Conservation (phyloP, 768 basidiomycete genomes). For the Boletales sp. region DNA sequence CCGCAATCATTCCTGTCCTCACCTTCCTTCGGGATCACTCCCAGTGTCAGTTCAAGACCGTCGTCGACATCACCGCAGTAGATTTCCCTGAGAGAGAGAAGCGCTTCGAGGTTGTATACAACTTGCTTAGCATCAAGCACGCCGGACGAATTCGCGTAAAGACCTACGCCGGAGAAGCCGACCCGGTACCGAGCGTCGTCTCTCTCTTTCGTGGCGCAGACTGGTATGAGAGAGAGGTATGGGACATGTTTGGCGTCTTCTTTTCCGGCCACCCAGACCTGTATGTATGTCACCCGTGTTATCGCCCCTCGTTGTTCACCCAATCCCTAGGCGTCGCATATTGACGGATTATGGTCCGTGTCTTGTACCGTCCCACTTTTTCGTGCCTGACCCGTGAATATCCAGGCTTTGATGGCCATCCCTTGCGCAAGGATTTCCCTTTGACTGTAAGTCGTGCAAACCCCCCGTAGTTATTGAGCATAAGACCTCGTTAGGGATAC, state of each 20-base stretch:
- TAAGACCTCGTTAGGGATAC: conserved; percentile 67
- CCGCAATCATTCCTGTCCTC: conserved; percentile 77
- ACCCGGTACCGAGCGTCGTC: conserved; percentile 80
- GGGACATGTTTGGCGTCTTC: conserved; percentile 97
- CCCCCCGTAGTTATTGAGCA: neutral
- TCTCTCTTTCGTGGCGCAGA: conserved; percentile 88
- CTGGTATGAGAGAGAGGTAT: conserved; percentile 98
- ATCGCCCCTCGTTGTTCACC: conserved; percentile 13
- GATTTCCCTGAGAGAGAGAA: conserved; percentile 93
- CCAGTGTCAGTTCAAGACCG: conserved; percentile 89
- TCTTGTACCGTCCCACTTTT: neutral
- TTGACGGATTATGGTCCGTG: conserved; percentile 90
- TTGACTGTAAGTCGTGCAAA: conserved; percentile 62
- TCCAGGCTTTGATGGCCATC: conserved; percentile 93
- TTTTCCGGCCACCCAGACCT: conserved; percentile 96
- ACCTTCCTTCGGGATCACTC: conserved; percentile 94
- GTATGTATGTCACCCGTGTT: conserved; percentile 43
- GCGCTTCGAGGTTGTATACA: conserved; percentile 96
- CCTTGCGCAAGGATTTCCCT: conserved; percentile 97
- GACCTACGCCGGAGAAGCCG: conserved; percentile 92
- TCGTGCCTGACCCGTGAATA: neutral
- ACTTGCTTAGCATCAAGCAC: conserved; percentile 77
- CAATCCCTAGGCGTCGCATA: conserved; percentile 73
- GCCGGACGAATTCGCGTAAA: conserved; percentile 91
- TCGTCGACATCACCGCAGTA: conserved; percentile 93